Percentiles rank a stretch among this genome's conserved stretches.
Evolutionary conservation across 2,329 filamentous ascomycete genomes (phyloP).

Genomic region (Aspergillus puulaauensis): DNA sequence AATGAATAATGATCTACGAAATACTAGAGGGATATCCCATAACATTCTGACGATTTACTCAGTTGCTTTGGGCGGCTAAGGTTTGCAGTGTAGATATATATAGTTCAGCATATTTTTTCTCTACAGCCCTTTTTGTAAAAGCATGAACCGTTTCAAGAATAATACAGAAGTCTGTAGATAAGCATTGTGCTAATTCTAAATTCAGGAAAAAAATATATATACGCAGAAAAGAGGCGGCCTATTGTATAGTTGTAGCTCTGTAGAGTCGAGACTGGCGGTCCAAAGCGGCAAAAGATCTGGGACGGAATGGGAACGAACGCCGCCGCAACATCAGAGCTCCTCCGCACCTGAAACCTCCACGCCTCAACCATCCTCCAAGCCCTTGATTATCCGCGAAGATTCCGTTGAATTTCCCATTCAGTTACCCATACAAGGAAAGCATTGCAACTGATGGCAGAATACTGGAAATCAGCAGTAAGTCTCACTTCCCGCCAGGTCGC

Average conservation of each 20-base stretch:
- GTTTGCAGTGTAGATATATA: too few species aligned
- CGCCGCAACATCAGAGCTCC: background rate
- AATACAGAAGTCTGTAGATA: background rate
- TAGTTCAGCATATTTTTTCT: too few species aligned
- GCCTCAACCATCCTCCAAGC: background rate
- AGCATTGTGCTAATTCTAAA: background rate
- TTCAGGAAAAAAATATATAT: background rate
- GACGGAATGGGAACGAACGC: background rate
- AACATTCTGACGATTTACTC: too few species aligned
- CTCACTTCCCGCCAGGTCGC: background rate
- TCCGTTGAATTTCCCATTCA: background rate
- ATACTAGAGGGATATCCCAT: background rate
- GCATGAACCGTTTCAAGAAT: background rate
- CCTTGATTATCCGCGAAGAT: background rate
- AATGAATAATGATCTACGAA: background rate
- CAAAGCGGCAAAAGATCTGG: constrained; percentile 1
- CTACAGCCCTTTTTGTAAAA: background rate
- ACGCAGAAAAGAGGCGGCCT: background rate
- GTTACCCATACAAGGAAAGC: background rate
- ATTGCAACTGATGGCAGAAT: constrained; percentile 76
- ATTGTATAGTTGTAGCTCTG: background rate
- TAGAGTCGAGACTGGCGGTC: background rate
- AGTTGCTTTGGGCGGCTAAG: too few species aligned
- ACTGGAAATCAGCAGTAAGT: constrained; percentile 89
- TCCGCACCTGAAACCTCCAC: background rate